Evolutionary conservation across 2,329 filamentous ascomycete species (phyloP), one percentile per base, ranked within the genome.

Genomic region (Helotiales sp.): DNA sequence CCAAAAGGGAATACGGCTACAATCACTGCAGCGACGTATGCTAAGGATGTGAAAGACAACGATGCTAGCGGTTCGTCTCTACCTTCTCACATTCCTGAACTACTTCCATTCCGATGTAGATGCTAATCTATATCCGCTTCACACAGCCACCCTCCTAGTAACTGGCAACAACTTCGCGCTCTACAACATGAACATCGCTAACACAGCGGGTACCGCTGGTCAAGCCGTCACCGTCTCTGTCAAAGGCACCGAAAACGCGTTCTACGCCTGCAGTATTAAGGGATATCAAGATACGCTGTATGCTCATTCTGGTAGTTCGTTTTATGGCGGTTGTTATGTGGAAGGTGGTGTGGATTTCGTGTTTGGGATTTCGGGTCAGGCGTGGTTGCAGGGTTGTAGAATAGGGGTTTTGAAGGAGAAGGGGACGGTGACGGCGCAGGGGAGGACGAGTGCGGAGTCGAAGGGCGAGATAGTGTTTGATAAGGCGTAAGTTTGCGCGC

Each of bases 161-260:
- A 61, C 61, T 26, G 72, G 81, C 10, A 81, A 78, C 10, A 85
- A 84, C 80, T 84, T 72, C 68, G 84, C 82, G 70, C 79, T 87
- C 32, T 88, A 87, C 80, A 88, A 87, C 73, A 80, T 88, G 77
- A 87, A 87, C 73, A 76, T 86, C 1, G 80, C 78, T 45, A 86
- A 86, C 59, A 76, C 80, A 6, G 75, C 80, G 55, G 84, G 83
- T 3, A 63, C 78, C 17, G 81, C 81, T 7, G 79, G 78, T 3
- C 83, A 86, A 68, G 84, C 82, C 6, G 76, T 87, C 32, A 85
- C 86, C 1, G 64, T 88, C 28, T 83, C 81, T 49, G 82, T 85
- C 6, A 78, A 81, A 15, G 82, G 78, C 17, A 78, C 76, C 64
- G 79, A 82, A 60, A 83, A 86, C 73, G 84, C 82, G 45, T 87